Conservation (phyloP, 2,329 filamentous ascomycete species). For the Scedosporium boydii region DNA sequence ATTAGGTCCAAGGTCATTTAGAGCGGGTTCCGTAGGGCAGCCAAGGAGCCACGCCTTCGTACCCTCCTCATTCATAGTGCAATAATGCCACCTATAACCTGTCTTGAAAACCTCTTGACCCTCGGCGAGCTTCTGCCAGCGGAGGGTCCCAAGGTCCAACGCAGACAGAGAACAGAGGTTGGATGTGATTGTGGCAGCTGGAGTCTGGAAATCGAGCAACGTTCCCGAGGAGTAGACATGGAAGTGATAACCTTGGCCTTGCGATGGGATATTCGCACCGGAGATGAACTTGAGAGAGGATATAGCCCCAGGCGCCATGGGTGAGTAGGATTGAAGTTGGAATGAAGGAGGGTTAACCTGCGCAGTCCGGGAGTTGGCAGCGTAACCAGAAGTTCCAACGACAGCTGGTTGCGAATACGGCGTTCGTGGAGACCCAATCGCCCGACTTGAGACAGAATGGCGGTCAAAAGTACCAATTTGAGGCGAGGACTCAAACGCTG, state of each 20-base stretch:
- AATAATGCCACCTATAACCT: constrained; percentile 97
- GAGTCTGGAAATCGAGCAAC: constrained; percentile 88
- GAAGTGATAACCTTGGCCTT: constrained; percentile 88
- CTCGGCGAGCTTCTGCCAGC: constrained; percentile 93
- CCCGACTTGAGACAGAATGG: constrained; percentile 27
- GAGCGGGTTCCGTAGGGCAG: constrained; percentile 64
- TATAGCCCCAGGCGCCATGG: constrained; percentile 79
- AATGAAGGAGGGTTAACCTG: constrained; percentile 59
- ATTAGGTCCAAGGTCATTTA: constrained; percentile 56
- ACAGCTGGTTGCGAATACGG: constrained; percentile 39
- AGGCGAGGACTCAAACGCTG: constrained; percentile 68
- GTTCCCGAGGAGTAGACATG: constrained; percentile 91
- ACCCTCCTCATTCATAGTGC: constrained; percentile 87
- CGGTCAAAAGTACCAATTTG: constrained; percentile 44
- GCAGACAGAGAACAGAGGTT: constrained; percentile 87
- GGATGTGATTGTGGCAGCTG: constrained; percentile 74
- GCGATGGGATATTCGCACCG: constrained; percentile 75
- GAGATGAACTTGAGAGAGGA: constrained; percentile 79
- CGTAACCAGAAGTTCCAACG: constrained; percentile 53
- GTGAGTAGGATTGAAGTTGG: constrained; percentile 63
- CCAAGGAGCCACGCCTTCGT: constrained; percentile 97
- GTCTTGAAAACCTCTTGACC: constrained; percentile 86
- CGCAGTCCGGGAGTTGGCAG: constrained; percentile 57
- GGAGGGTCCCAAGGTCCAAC: constrained; percentile 73
- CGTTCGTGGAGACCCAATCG: constrained; percentile 41